Conservation (phyloP, 305 asterid genomes). For the Solanum hybrid region DNA sequence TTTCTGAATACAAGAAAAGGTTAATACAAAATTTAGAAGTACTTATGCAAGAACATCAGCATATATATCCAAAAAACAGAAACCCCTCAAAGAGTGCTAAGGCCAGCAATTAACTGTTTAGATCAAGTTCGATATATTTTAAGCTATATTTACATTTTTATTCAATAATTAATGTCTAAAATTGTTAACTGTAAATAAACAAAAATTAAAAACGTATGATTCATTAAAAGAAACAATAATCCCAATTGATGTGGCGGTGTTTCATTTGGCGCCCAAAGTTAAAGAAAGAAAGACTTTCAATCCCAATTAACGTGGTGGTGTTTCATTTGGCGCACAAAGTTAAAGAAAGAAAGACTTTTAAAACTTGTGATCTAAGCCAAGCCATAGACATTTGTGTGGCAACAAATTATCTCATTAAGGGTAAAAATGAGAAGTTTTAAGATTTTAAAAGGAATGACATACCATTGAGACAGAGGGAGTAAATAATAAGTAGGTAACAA, state of each 20-base stretch:
- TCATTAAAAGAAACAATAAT: not conserved
- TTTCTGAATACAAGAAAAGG: constrained; percentile 40
- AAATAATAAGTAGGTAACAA: not conserved
- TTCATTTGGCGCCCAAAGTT: not conserved
- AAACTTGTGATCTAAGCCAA: not conserved
- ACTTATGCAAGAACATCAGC: not conserved
- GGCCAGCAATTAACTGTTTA: not conserved
- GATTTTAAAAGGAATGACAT: not conserved
- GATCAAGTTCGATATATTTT: not conserved
- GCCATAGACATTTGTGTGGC: not conserved
- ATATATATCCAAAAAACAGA: not conserved
- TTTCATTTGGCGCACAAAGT: not conserved
- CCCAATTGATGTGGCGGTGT: not conserved
- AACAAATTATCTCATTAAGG: not conserved
- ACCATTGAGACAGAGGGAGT: not conserved
- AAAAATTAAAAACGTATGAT: not conserved
- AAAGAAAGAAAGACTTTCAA: not conserved
- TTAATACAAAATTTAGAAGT: not conserved
- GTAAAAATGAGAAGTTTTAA: not conserved
- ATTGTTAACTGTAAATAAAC: not conserved
- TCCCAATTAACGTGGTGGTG: not conserved
- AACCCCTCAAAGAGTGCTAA: not conserved
- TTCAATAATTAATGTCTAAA: not conserved
- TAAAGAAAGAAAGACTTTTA: not conserved
- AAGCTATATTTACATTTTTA: not conserved